Evolutionary conservation across 164 flowering plant genomes (phyloP).

Genomic region (Magnolia kwangsiensis): DNA sequence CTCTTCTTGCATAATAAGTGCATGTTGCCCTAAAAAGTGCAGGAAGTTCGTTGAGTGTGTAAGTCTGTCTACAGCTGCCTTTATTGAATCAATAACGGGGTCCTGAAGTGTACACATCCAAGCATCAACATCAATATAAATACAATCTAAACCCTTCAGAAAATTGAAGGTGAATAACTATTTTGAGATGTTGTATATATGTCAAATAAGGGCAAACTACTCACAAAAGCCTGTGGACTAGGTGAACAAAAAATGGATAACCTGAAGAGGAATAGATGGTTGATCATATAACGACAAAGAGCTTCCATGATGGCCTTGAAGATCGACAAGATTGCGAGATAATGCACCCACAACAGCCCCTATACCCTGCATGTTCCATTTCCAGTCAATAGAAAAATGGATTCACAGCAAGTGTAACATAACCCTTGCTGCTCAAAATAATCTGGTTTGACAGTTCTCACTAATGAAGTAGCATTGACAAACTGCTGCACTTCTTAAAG

Average conservation of each 20-base stretch:
- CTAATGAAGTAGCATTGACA: background rate
- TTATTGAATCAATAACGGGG: conserved; percentile 43
- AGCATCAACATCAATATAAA: background rate
- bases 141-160: background rate
- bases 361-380: conserved; percentile 37
- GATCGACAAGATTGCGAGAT: conserved; percentile 51
- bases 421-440: background rate
- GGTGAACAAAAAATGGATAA: conserved; percentile 7
- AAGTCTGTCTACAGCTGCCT: conserved; percentile 48
- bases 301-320: conserved; percentile 40
- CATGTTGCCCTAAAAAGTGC: conserved; percentile 56
- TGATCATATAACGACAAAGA: conserved; percentile 49
- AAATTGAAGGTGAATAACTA: background rate
- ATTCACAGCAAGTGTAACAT: background rate
- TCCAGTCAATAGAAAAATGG: background rate
- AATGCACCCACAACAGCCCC: conserved; percentile 57
- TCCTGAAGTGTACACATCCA: conserved; percentile 29
- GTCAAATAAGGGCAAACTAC: background rate
- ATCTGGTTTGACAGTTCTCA: background rate
- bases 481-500: too few species aligned
- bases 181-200: background rate
- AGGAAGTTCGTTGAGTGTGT: conserved; percentile 49
- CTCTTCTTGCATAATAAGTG: conserved; percentile 52
- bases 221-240: background rate
- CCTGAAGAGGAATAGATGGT: conserved; percentile 35